phyloP scores from a whole-genome alignment of 73 alveolate species.

The Uronychia setigera region DNA sequence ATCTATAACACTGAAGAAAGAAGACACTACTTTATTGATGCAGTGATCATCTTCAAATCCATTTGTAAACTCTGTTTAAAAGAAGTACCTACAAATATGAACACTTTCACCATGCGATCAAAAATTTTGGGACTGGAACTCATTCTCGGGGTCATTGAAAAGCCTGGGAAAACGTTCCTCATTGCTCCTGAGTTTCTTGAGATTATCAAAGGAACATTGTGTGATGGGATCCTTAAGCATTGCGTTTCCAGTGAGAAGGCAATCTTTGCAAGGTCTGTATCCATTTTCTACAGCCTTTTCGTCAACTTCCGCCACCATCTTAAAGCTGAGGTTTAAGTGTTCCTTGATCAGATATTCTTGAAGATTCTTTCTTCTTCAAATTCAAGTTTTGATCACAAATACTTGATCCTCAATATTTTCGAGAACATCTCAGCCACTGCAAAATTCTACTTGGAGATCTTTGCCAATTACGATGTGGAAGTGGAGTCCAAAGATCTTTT shows the following conservation, averaged over 20 bases:
- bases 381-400: conserved; percentile 75
- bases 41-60: conserved; percentile 63
- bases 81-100: conserved; percentile 60
- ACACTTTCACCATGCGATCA: conserved; percentile 68
- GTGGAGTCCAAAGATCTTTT: conserved; percentile 79
- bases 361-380: conserved; percentile 89
- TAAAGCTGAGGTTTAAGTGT: conserved; percentile 85
- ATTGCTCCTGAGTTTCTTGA: conserved; percentile 80
- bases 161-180: conserved; percentile 82
- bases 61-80: conserved; percentile 69
- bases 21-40: conserved; percentile 64
- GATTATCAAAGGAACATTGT: conserved; percentile 84
- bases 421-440: conserved; percentile 76
- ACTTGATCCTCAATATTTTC: conserved; percentile 76
- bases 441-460: conserved; percentile 78
- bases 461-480: conserved; percentile 96
- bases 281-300: conserved; percentile 86
- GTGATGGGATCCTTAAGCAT: conserved; percentile 89
- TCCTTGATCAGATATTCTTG: conserved; percentile 89
- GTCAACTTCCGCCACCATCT: conserved; percentile 86
- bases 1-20: conserved; percentile 60
- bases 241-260: conserved; percentile 88
- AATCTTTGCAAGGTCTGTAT: conserved; percentile 80
- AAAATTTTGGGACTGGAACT: conserved; percentile 92
- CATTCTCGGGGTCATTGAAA: conserved; percentile 86